These are phyloP conservation scores for Fonsecaea pedrosoi DNA, from an alignment of 2,329 filamentous ascomycete genomes.

Conservation along the genomic window DNA sequence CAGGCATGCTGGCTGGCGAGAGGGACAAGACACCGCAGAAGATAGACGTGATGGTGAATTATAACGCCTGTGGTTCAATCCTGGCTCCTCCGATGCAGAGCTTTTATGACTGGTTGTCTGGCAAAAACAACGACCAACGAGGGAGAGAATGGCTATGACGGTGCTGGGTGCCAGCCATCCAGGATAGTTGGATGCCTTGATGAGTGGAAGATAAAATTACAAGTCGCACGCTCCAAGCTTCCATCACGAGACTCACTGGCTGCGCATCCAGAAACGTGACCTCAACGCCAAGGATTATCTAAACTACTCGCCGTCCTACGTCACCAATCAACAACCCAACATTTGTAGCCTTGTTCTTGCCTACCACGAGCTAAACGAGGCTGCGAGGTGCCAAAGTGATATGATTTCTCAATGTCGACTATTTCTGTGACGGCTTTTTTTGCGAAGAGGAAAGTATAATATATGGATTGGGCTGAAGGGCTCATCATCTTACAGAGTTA, in stretches of 20 bases:
- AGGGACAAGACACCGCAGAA: neutral
- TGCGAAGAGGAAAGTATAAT: too few species aligned
- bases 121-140: neutral
- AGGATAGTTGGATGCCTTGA: neutral
- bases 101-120: neutral
- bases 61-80: neutral
- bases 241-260: neutral
- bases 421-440: too few species aligned
- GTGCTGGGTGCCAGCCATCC: neutral
- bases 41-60: neutral
- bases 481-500: neutral
- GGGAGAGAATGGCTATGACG: neutral
- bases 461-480: too few species aligned
- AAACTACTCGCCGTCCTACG: neutral
- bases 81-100: neutral
- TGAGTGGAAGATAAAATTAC: neutral
- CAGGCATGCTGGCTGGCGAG: constrained; percentile 56
- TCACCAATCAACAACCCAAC: neutral
- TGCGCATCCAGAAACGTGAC: neutral
- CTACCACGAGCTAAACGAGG: too few species aligned
- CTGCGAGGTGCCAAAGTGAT: too few species aligned
- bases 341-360: too few species aligned
- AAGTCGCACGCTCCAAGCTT: neutral
- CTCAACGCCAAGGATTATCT: neutral
- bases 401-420: too few species aligned